phyloP scores from a whole-genome alignment of 2,329 filamentous ascomycete genomes.

The Emydomyces testavorans region DNA sequence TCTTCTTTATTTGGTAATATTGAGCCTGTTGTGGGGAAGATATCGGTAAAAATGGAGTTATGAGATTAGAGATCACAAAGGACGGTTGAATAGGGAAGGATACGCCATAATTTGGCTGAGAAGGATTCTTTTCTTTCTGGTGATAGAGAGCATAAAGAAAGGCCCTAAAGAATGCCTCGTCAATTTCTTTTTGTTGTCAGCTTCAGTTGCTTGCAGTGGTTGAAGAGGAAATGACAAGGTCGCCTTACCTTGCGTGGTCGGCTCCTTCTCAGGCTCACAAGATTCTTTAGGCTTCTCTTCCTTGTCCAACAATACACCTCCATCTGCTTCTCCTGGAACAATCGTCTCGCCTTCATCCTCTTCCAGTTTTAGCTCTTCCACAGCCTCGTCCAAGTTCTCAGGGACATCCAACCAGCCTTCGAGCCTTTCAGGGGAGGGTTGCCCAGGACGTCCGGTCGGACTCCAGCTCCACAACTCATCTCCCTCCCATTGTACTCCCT shows the following conservation, averaged over 20 bases:
- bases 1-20: slow-evolving; percentile 57
- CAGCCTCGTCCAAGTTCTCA: slow-evolving; percentile 26
- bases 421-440: slow-evolving; percentile 42
- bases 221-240: neutral
- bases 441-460: slow-evolving; percentile 42
- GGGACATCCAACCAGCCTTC: slow-evolving; percentile 40
- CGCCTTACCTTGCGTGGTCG: slow-evolving; percentile 45
- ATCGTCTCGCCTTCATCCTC: slow-evolving; percentile 34
- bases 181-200: slow-evolving; percentile 44
- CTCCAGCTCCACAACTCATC: slow-evolving; percentile 60
- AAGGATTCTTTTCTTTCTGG: slow-evolving; percentile 45
- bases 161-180: slow-evolving; percentile 52
- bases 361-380: slow-evolving; percentile 33
- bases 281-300: slow-evolving; percentile 27
- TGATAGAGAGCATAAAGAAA: slow-evolving; percentile 53
- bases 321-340: slow-evolving; percentile 13
- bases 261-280: slow-evolving; percentile 38
- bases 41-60: slow-evolving; percentile 55
- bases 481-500: slow-evolving; percentile 55
- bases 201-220: neutral
- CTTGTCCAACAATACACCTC: slow-evolving; percentile 20
- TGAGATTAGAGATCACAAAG: slow-evolving; percentile 50
- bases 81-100: slow-evolving; percentile 54
- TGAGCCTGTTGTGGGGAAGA: slow-evolving; percentile 45
- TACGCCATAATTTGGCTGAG: slow-evolving; percentile 43